phyloP scores from a whole-genome alignment of 108 stramenopile species.

The Cyclotella kingstonii region DNA sequence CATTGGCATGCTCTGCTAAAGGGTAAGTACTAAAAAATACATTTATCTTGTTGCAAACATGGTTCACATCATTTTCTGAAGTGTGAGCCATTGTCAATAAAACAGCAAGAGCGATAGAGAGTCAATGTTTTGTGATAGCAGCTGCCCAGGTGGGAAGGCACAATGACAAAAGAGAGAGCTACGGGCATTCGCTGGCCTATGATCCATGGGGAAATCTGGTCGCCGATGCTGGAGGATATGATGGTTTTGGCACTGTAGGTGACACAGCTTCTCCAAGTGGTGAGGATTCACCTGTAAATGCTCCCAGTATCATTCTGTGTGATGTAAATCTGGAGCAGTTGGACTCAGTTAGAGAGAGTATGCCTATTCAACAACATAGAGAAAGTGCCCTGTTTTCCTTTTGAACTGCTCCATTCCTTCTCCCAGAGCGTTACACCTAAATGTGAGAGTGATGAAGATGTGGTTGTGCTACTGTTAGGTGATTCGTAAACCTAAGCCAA shows the following conservation, averaged over 20 bases:
- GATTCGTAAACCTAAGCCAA: no score
- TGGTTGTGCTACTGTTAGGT: no score
- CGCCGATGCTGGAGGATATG: constrained; percentile 57
- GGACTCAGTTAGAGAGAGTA: constrained; percentile 57
- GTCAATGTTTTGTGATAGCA: constrained; percentile 92
- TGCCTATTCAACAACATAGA: constrained; percentile 84
- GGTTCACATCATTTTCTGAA: not conserved
- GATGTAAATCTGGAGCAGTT: constrained; percentile 68
- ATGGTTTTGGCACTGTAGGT: constrained; percentile 16
- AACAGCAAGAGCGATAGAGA: constrained; percentile 92
- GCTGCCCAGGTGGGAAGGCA: constrained; percentile 93
- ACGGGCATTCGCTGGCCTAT: constrained; percentile 77
- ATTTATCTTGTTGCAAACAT: not conserved
- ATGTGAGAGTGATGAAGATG: no score
- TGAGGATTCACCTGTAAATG: constrained; percentile 16
- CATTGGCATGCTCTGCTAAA: constrained; percentile 94
- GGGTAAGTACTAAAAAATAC: constrained; percentile 36
- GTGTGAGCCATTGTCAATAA: not conserved
- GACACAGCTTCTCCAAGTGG: not conserved
- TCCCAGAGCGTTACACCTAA: no score
- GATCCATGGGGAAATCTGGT: constrained; percentile 76
- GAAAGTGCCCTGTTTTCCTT: constrained; percentile 19
- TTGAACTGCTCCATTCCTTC: not conserved
- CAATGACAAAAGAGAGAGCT: constrained; percentile 83
- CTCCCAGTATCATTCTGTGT: constrained; percentile 60